Conservation (phyloP, 805 yeast genomes). For the Lipomyces anomalus region DNA sequence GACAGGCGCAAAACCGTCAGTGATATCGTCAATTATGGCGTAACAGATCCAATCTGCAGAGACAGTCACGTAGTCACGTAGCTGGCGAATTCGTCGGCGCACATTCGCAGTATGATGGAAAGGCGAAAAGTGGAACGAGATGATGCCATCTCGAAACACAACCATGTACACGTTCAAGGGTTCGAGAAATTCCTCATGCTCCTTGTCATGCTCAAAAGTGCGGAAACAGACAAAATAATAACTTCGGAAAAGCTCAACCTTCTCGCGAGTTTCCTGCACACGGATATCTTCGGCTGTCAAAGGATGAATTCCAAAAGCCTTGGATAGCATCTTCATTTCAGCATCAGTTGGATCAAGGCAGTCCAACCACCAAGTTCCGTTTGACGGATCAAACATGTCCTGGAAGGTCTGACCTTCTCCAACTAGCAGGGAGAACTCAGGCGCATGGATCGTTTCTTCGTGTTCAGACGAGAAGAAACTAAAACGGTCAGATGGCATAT, state of each 20-base stretch:
- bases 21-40: conserved; percentile 60
- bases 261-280: conserved; percentile 95
- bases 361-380: conserved; percentile 94
- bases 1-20: conserved; percentile 59
- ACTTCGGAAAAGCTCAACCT: conserved; percentile 82
- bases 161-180: conserved; percentile 58
- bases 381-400: conserved; percentile 62
- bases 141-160: conserved; percentile 54
- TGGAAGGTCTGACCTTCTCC: conserved; percentile 59
- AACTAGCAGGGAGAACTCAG: conserved; percentile 68
- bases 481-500: no score
- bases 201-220: conserved; percentile 82
- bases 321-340: conserved; percentile 87
- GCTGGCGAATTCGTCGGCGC: conserved; percentile 57
- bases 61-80: conserved; percentile 55
- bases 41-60: conserved; percentile 62
- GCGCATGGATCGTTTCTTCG: conserved; percentile 84
- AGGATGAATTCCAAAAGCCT: conserved; percentile 96
- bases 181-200: conserved; percentile 70
- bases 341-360: conserved; percentile 90
- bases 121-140: conserved; percentile 56
- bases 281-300: conserved; percentile 96
- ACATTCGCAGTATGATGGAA: conserved; percentile 56
- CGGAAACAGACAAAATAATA: conserved; percentile 97
- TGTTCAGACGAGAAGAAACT: conserved; percentile 74